Base-by-base conservation (phyloP, 2,329 filamentous ascomycete genomes). In the Phyllachora maydis region DNA sequence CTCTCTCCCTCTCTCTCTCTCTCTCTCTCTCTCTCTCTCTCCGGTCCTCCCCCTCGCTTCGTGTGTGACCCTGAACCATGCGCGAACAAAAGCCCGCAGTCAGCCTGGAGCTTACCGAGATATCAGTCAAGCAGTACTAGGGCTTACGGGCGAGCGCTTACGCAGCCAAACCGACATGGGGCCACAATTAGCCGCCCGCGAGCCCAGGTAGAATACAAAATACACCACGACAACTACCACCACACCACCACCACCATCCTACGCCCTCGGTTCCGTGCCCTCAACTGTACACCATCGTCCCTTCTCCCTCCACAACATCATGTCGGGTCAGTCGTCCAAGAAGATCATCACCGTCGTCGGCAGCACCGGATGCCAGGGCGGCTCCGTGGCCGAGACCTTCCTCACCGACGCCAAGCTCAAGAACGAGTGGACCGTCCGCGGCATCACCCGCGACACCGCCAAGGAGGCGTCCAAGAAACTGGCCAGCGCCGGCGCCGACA, bases 351-450 rank as follows among this genome's bases (percentile, higher is more conserved):
- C 56, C 21, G 49, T 71, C 8, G 59, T 69, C 33, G 64, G 64
- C 14, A 57, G 63, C 20, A 70, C 64, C 11, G 63, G 65, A 28
- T 55, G 59, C 28, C 66, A 73, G 43, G 67, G 67, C 23, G 56
- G 59, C 30, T 61, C 59, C 6, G 50, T 70, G 21, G 54, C 63
- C 23, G 13, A 43, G 49, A 34, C 40, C 3, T 48, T 49, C 30
- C 32, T 48, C 19, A 35, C 34, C 18, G 43, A 49, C 22, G 26
- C 55, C 0, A 42, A 51, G 22, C 44, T 60, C 2, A 48, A 46
- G n/a, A 43, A 49, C 21, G 39, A 51, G 19, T 68, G 54, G 47
- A 38, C 45, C 4, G 45, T 72, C 18, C 59, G 65, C 15, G 66
- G 49, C 22, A 47, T 71, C 11, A 65, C 65, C 3, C 58, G 66